Base-by-base conservation (phyloP, 1,139 yeast species). In the Kodamaea sp. region DNA sequence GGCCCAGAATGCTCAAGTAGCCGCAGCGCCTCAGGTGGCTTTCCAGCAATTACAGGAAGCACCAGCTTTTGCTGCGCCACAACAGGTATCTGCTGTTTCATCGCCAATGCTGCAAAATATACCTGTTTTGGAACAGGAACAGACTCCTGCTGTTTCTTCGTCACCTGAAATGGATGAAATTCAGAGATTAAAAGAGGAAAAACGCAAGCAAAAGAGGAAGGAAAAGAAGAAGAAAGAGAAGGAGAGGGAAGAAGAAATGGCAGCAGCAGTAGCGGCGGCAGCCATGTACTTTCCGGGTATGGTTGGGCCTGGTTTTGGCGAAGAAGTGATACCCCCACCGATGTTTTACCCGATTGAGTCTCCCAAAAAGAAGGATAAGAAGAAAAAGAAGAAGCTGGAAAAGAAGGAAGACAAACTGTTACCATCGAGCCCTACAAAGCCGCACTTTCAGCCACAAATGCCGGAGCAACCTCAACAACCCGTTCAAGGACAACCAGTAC, bases 231-330 rank as follows among this genome's bases (percentile, higher is more conserved):
- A 41, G 41, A 46, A 49, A 43, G 45, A 44, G 30, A 48, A 47
- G 35, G 46, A 44, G 29, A 45, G 44, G 40, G 32, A 38, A 35
- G 52, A 45, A 32, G 47, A 48, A 27, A 47, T 50, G 35, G 53
- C 48, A 33, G 59, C 57, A n/a, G 52, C 54, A 39, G 56, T 57
- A 36, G 63, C 63, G 2, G 58, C 59, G 2, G 43, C 45, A 11
- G 50, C 47, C 11, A 44, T 43, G 6, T 15, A 15, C 20, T 15
- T 15, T 15, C 20, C 20, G 20, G 20, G 20, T 15, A 44, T 54
- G 15, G 58, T 48, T 32, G 24, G 48, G 35, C 12, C 35, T 38
- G 49, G 44, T 26, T 31, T 37, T 37, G 40, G 25, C 34, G 42
- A 8, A 32, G 42, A 36, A 33, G 37, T 26, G 25, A 38, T 22